Percentiles rank a stretch among this genome's conserved stretches.
These are phyloP conservation scores for Neospora caninum DNA, from an alignment of 169 alveolate genomes.

Conservation along the genomic window DNA sequence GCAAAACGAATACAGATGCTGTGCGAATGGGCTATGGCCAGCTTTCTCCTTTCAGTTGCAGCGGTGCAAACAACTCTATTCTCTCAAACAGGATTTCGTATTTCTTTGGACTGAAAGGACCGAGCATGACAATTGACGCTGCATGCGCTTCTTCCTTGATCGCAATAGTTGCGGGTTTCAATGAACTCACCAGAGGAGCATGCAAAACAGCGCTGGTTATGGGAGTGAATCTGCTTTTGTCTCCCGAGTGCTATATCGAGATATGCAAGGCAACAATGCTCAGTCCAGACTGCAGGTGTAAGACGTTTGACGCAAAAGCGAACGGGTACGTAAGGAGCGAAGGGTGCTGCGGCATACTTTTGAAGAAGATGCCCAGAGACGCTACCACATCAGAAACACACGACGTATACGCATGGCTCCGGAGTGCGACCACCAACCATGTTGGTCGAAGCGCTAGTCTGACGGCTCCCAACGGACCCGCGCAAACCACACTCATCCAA, in stretches of 20 bases:
- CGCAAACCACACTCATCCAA: constrained; percentile 71
- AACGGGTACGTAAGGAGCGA: constrained; percentile 79
- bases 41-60: constrained; percentile 36
- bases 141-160: constrained; percentile 75
- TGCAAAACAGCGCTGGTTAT: constrained; percentile 72
- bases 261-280: constrained; percentile 75
- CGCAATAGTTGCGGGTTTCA: constrained; percentile 63
- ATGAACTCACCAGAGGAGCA: background rate
- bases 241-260: constrained; percentile 67
- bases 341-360: constrained; percentile 75
- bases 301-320: constrained; percentile 76
- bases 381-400: background rate
- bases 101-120: constrained; percentile 70
- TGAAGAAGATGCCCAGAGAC: constrained; percentile 39
- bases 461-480: constrained; percentile 82
- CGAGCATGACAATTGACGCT: constrained; percentile 70
- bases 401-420: constrained; percentile 60
- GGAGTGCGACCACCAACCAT: constrained; percentile 75
- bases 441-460: constrained; percentile 76
- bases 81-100: constrained; percentile 72
- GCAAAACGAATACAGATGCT: constrained; percentile 70
- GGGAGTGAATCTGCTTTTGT: constrained; percentile 68
- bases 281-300: constrained; percentile 72
- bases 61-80: constrained; percentile 66
- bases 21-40: background rate